Evolutionary conservation across 257 asterid genomes (phyloP).

Genomic region (Solanum sparsipilum): DNA sequence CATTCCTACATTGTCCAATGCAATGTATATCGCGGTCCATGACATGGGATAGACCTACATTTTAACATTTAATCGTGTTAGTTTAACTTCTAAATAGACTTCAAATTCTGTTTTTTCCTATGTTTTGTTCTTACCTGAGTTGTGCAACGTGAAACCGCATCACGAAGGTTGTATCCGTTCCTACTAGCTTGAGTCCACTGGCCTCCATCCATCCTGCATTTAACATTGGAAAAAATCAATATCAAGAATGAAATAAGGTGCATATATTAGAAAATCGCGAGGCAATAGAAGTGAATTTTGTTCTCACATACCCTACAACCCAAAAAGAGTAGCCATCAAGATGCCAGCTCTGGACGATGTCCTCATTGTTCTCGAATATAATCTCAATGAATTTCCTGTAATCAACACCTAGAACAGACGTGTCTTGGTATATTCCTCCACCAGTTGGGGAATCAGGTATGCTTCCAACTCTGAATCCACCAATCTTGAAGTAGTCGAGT

Average conservation of each 20-base stretch:
- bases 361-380: slow-evolving; percentile 59
- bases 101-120: no score
- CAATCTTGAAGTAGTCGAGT: slow-evolving; percentile 17
- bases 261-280: neutral
- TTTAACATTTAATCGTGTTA: neutral
- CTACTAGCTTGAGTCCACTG: slow-evolving; percentile 60
- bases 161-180: slow-evolving; percentile 62
- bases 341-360: slow-evolving; percentile 77
- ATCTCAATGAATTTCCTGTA: slow-evolving; percentile 67
- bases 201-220: slow-evolving; percentile 88
- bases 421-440: slow-evolving; percentile 73
- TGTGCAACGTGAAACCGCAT: slow-evolving; percentile 75
- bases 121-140: slow-evolving; percentile 41
- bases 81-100: neutral
- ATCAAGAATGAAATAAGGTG: neutral
- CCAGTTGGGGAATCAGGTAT: slow-evolving; percentile 45
- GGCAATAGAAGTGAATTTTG: neutral
- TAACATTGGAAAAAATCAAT: neutral
- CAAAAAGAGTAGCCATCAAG: slow-evolving; percentile 73
- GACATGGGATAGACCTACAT: slow-evolving; percentile 63
- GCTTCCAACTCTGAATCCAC: slow-evolving; percentile 14
- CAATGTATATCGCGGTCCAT: slow-evolving; percentile 53
- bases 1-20: slow-evolving; percentile 71
- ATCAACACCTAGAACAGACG: slow-evolving; percentile 61
- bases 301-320: slow-evolving; percentile 70